Percentiles rank a stretch among this genome's conserved stretches.
Conservation (phyloP, 495 filamentous ascomycete species). For the Neurospora discreta region DNA sequence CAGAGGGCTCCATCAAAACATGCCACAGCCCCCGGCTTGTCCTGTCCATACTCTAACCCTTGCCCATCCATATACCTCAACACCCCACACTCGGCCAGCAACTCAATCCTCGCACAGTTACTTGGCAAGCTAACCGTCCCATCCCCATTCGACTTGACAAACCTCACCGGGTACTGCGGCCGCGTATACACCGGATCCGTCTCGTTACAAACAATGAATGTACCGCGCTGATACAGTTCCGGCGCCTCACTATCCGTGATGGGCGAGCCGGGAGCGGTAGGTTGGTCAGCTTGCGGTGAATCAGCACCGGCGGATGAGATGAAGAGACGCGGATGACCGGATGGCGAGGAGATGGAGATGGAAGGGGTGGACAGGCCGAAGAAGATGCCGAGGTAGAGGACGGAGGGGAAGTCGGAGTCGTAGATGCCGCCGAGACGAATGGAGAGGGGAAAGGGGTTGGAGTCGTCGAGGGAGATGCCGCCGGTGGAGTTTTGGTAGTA, state of each 20-base stretch:
- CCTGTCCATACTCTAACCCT: background rate
- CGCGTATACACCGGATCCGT: background rate
- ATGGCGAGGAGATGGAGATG: background rate
- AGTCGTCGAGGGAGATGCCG: background rate
- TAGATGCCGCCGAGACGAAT: background rate
- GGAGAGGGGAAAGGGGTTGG: background rate
- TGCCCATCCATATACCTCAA: background rate
- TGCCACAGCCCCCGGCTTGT: background rate
- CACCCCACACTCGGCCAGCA: background rate
- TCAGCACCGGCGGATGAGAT: background rate
- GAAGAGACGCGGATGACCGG: background rate
- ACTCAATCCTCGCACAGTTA: background rate
- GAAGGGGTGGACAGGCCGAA: background rate
- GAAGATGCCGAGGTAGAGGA: background rate
- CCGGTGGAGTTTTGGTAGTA: conserved; percentile 4
- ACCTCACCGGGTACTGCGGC: background rate
- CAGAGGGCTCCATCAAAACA: background rate
- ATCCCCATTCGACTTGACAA: background rate
- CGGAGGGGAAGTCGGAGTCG: background rate
- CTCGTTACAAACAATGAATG: background rate
- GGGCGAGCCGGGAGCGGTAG: background rate
- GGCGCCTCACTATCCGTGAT: background rate
- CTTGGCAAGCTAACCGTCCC: background rate
- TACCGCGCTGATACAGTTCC: background rate
- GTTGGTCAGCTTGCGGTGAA: background rate